A percentile compares a stretch with the other conserved stretches of the same genome.
phyloP scores from a whole-genome alignment of 169 alveolate genomes.

The Babesia bigemina region DNA sequence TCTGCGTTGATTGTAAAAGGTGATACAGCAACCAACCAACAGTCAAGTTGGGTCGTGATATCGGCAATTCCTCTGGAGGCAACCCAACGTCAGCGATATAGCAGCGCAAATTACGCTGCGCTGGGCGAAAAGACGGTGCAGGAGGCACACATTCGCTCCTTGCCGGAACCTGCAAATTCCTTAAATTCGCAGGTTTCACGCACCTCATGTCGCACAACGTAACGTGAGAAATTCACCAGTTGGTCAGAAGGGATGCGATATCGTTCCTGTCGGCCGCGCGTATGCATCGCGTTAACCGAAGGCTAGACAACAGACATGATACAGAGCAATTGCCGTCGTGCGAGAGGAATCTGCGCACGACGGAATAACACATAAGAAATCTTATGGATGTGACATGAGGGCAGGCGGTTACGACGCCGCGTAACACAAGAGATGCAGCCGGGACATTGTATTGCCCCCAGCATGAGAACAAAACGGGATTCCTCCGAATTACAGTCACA shows the following conservation, averaged over 20 bases:
- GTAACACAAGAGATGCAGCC: neutral
- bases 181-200: neutral
- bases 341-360: neutral
- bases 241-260: slow-evolving; percentile 40
- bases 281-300: slow-evolving; percentile 9
- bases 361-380: neutral
- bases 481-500: slow-evolving; percentile 13
- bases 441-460: slow-evolving; percentile 15
- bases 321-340: neutral
- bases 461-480: neutral
- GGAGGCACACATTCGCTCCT: slow-evolving; percentile 3
- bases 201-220: slow-evolving; percentile 29
- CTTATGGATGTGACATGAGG: neutral
- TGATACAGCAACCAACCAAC: slow-evolving; percentile 4
- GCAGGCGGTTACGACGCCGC: neutral
- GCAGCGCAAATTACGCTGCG: slow-evolving; percentile 44
- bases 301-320: slow-evolving; percentile 5
- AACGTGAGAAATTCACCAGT: slow-evolving; percentile 33
- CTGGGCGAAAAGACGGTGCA: slow-evolving; percentile 16
- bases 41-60: slow-evolving; percentile 31
- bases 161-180: slow-evolving; percentile 9
- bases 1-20: slow-evolving; percentile 34
- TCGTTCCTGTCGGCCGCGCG: slow-evolving; percentile 37
- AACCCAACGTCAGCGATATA: slow-evolving; percentile 38
- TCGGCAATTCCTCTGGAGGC: slow-evolving; percentile 14